Evolutionary conservation across 495 filamentous ascomycete species (phyloP).

Genomic region (Trichoderma reesei): DNA sequence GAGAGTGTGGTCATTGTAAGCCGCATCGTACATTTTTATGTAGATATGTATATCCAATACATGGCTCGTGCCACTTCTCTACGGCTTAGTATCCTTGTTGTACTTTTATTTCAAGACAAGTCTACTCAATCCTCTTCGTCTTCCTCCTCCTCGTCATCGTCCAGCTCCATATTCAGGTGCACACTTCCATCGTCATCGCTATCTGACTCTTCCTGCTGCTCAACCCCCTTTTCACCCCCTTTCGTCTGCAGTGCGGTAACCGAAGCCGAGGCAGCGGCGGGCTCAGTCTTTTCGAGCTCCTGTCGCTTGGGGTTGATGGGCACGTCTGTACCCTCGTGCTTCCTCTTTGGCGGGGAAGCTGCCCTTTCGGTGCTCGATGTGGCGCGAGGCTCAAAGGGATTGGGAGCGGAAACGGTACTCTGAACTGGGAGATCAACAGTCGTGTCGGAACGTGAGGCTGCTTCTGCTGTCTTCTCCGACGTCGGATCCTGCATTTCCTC

Average conservation of each 20-base stretch:
- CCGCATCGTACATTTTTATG: not conserved
- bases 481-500: not conserved
- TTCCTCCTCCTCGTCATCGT: slow-evolving; percentile 22
- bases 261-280: not conserved
- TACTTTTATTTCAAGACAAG: slow-evolving; percentile 19
- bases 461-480: not conserved
- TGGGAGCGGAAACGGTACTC: not conserved
- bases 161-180: slow-evolving; percentile 32
- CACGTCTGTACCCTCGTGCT: slow-evolving; percentile 4
- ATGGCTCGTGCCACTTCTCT: slow-evolving; percentile 1
- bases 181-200: slow-evolving; percentile 29
- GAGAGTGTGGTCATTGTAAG: too few species aligned
- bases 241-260: not conserved
- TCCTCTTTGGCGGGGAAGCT: slow-evolving; percentile 9
- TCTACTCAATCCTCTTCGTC: slow-evolving; percentile 17
- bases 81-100: slow-evolving; percentile 18
- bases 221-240: not conserved
- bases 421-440: not conserved
- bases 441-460: not conserved
- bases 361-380: not conserved
- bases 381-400: slow-evolving; percentile 1
- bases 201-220: slow-evolving; percentile 10
- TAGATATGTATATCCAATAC: not conserved
- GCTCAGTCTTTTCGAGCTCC: not conserved
- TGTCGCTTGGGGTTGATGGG: not conserved